These are phyloP conservation scores for Saccharomycopsis selenospora DNA, from an alignment of 805 yeast species.

Conservation along the genomic window DNA sequence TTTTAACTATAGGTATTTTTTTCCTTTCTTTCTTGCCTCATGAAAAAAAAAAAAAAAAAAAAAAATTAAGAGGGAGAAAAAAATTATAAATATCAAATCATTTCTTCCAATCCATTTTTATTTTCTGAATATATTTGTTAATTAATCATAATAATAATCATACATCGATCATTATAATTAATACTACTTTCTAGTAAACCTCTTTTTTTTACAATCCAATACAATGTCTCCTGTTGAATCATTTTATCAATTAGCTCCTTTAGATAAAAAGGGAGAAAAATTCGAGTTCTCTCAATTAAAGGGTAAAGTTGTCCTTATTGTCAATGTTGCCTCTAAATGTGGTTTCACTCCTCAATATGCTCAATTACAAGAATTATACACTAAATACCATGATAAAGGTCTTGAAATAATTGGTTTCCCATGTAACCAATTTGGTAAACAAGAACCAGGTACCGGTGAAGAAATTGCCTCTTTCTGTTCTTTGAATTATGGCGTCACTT, in stretches of 20 bases:
- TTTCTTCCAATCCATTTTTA: too few species aligned
- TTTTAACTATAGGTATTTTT: too few species aligned
- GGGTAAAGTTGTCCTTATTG: slow-evolving; percentile 77
- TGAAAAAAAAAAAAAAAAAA: too few species aligned
- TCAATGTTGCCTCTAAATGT: slow-evolving; percentile 86
- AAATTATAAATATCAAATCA: too few species aligned
- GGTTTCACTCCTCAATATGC: slow-evolving; percentile 75
- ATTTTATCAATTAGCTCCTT: slow-evolving; percentile 64
- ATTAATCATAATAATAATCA: too few species aligned
- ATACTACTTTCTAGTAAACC: too few species aligned
- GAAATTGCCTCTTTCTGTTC: slow-evolving; percentile 73
- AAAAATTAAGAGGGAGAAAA: too few species aligned
- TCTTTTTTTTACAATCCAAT: too few species aligned
- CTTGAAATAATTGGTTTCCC: slow-evolving; percentile 77
- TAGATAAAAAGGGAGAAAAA: slow-evolving; percentile 50
- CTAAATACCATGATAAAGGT: slow-evolving; percentile 60
- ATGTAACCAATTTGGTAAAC: slow-evolving; percentile 82
- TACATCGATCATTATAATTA: too few species aligned
- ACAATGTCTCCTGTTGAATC: slow-evolving; percentile 11
- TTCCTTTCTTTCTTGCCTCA: too few species aligned
- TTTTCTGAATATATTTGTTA: too few species aligned
- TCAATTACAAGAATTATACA: slow-evolving; percentile 62
- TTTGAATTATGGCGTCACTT: slow-evolving; percentile 80
- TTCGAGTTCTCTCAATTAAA: slow-evolving; percentile 54
- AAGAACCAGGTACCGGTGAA: slow-evolving; percentile 62